Base-by-base conservation (phyloP, 2,329 filamentous ascomycete genomes). In the Ceratocystis colombiana region DNA sequence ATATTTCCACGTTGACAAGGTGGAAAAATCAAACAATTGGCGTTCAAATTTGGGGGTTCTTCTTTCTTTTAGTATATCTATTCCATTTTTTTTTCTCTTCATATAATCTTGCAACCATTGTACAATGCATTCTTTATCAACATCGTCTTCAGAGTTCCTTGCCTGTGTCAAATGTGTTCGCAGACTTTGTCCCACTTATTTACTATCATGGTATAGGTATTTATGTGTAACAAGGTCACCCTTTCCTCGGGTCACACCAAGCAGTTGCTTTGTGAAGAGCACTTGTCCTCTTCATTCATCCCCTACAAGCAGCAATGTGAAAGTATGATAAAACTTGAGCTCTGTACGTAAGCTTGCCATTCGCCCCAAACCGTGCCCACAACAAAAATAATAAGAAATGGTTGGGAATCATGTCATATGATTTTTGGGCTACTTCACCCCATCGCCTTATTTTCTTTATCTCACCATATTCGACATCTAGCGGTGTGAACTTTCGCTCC, bases 21-120 rank as follows among this genome's bases (percentile, higher is more conserved):
- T 59, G 55, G 55, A n/a, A 33, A 59, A 22, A 37, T 59, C 55
- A 37, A 59, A 59, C 55, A 59, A 59, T n/a, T 30, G 55, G 55
- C 55, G 55, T 59, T 59, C 28, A 59, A 59, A 59, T 8, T 59
- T 30, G 20, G 55, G 28, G 17, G n/a, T 37, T 25, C 4, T 59
- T 5, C n/a, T 59, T 55, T 33, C n/a, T 17, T 57, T 37, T 59
- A 59, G 55, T 59, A 15, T n/a, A 57, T 59, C 28, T 59, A 59
- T 33, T 59, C 28, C 53, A 37, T 33, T 37, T 17, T 30, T 57
- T n/a, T 37, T 30, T 37, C 25, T 33, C 55, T 33, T 20, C 55
- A 59, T 59, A 59, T 37, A 59, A 20, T n/a, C 2, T 20, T 59
- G 30, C 55, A 30, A n/a, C 17, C 12, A 59, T 59, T 59, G 28